Percentiles rank a stretch among this genome's conserved stretches.
phyloP scores from a whole-genome alignment of 352 stramenopile genomes.

The Phytophthora pini region DNA sequence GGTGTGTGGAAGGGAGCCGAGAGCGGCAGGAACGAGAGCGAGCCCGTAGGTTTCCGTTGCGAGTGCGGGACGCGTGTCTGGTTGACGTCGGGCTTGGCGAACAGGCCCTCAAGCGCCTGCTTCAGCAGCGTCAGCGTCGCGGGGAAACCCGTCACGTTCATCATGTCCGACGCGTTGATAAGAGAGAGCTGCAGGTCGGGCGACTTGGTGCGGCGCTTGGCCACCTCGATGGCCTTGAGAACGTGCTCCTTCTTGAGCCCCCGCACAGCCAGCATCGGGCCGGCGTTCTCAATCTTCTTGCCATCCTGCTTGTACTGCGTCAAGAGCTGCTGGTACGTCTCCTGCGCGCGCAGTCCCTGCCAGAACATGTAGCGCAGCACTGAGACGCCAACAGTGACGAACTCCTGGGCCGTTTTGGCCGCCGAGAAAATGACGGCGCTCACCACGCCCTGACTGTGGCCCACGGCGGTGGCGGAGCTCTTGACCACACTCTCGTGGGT shows the following conservation, averaged over 20 bases:
- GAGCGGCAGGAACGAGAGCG: constrained; percentile 62
- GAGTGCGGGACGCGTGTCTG: constrained; percentile 86
- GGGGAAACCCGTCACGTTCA: constrained; percentile 78
- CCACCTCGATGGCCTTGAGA: constrained; percentile 56
- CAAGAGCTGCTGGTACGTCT: constrained; percentile 47
- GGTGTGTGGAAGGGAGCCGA: constrained; percentile 84
- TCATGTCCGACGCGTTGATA: constrained; percentile 61
- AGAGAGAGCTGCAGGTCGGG: constrained; percentile 77
- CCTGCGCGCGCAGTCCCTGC: constrained; percentile 78
- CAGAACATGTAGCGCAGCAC: constrained; percentile 85
- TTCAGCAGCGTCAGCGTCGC: constrained; percentile 63
- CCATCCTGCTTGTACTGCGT: constrained; percentile 38
- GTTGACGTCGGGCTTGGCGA: constrained; percentile 60
- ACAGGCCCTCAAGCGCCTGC: constrained; percentile 49
- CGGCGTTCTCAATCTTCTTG: constrained; percentile 40
- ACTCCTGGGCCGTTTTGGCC: constrained; percentile 59
- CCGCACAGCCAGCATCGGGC: constrained; percentile 78
- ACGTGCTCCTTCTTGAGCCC: constrained; percentile 67
- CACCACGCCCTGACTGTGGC: constrained; percentile 85
- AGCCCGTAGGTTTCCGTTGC: constrained; percentile 73
- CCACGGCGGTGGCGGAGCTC: constrained; percentile 49
- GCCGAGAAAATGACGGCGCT: constrained; percentile 71
- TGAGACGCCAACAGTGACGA: constrained; percentile 48
- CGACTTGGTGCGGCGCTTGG: constrained; percentile 49
- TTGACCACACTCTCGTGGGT: constrained; percentile 69